These are phyloP conservation scores for Liriodendron chinense DNA, from an alignment of 164 flowering plant genomes.

Conservation along the genomic window DNA sequence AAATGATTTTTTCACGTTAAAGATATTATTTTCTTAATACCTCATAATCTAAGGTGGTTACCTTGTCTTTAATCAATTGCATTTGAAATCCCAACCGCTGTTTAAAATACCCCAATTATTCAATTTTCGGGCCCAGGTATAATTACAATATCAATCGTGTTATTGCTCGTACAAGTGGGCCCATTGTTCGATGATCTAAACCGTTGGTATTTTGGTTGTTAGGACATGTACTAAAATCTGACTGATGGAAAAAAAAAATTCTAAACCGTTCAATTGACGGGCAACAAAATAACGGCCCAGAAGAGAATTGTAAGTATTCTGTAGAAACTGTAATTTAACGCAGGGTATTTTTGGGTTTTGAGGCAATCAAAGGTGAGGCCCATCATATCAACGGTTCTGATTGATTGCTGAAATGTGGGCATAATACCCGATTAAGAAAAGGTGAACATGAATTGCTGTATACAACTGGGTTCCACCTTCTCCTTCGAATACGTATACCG, in stretches of 20 bases:
- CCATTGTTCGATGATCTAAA: too few species aligned
- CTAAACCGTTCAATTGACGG: not conserved
- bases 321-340: too few species aligned
- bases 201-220: too few species aligned
- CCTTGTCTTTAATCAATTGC: constrained; percentile 1
- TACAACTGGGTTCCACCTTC: not conserved
- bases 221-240: not conserved
- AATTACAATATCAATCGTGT: not conserved
- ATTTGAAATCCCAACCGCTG: not conserved
- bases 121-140: not conserved
- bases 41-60: not conserved
- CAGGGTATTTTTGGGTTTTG: too few species aligned
- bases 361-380: too few species aligned
- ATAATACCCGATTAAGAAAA: not conserved
- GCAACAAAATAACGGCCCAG: too few species aligned
- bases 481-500: not conserved
- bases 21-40: not conserved
- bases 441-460: not conserved
- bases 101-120: not conserved
- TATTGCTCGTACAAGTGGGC: too few species aligned
- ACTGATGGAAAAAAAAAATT: not conserved
- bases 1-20: not conserved
- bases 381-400: too few species aligned
- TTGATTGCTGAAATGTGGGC: too few species aligned
- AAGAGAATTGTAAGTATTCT: too few species aligned